Percentiles rank a stretch among this genome's conserved stretches.
Conservation (phyloP, 2,329 filamentous ascomycete species). For the Talaromyces amestolkiae region DNA sequence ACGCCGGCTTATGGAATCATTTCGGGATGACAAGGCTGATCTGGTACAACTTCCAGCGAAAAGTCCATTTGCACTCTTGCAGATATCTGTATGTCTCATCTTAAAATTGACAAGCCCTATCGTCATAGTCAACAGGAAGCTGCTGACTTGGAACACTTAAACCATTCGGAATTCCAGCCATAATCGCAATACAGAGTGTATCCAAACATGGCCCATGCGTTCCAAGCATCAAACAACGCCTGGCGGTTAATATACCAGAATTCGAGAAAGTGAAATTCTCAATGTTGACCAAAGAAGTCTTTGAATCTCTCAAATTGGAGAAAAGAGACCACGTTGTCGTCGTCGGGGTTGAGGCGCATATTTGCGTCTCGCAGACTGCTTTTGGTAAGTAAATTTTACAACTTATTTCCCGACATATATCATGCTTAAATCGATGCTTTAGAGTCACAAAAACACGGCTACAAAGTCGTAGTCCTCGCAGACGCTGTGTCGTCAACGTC, state of each 20-base stretch:
- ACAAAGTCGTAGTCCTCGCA: constrained; percentile 13
- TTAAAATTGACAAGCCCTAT: not conserved
- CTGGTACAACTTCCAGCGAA: not conserved
- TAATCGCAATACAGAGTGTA: not conserved
- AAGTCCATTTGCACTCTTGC: constrained; percentile 9
- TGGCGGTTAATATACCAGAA: not conserved
- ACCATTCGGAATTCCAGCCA: not conserved
- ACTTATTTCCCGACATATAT: not conserved
- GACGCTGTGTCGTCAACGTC: constrained; percentile 9
- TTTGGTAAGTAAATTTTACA: not conserved
- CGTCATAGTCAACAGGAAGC: not conserved
- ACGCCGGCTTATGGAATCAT: not conserved
- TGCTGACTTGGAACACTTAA: not conserved
- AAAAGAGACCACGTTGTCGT: not conserved
- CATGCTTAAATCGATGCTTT: not conserved
- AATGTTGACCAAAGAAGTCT: not conserved
- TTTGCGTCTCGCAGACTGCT: constrained; percentile 5
- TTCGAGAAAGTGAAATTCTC: constrained; percentile 6
- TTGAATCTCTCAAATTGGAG: not conserved
- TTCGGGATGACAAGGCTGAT: not conserved
- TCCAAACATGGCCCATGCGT: constrained; percentile 1
- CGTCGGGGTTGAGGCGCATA: not conserved
- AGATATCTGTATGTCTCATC: not conserved
- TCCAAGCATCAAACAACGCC: constrained; percentile 8
- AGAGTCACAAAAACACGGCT: constrained; percentile 4